Evolutionary conservation across 208 protist genomes (phyloP).

Genomic region (Leishmania mexicana): DNA sequence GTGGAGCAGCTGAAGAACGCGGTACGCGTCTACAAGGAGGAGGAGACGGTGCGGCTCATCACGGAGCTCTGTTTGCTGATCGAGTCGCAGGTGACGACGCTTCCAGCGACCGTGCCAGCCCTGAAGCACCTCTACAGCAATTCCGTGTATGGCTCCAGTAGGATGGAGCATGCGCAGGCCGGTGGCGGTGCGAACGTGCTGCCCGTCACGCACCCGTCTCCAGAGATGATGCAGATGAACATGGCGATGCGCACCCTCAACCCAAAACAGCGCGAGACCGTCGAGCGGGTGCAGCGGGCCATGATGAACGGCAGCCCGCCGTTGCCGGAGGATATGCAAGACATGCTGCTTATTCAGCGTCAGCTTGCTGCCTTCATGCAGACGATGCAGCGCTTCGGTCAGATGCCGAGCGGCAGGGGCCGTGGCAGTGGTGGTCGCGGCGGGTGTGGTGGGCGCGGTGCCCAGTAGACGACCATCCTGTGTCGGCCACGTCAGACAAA

Average conservation of each 20-base stretch:
- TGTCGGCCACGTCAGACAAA: background rate
- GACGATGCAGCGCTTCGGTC: constrained; percentile 72
- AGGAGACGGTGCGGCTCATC: constrained; percentile 57
- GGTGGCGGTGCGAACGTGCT: constrained; percentile 12
- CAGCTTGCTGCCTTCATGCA: constrained; percentile 78
- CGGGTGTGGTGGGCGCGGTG: background rate
- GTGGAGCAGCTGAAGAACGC: constrained; percentile 56
- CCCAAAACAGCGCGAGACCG: constrained; percentile 46
- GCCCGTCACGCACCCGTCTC: constrained; percentile 18
- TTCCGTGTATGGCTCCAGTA: constrained; percentile 21
- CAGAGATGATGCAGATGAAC: constrained; percentile 49
- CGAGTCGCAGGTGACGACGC: constrained; percentile 55
- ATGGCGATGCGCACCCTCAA: constrained; percentile 78
- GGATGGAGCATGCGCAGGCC: constrained; percentile 12
- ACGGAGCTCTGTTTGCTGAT: constrained; percentile 60
- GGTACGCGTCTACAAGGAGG: constrained; percentile 58
- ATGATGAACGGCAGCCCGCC: constrained; percentile 60
- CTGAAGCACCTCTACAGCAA: constrained; percentile 36
- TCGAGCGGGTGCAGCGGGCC: constrained; percentile 61
- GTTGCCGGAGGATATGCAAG: constrained; percentile 57
- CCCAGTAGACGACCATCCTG: background rate
- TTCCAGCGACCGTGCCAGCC: constrained; percentile 45
- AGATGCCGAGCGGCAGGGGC: constrained; percentile 7
- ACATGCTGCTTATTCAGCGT: constrained; percentile 78
- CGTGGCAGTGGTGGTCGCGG: background rate